Percentiles rank a stretch among this genome's conserved stretches.
phyloP scores from a whole-genome alignment of 2,329 filamentous ascomycete species.

The Anthostomella pinea region DNA sequence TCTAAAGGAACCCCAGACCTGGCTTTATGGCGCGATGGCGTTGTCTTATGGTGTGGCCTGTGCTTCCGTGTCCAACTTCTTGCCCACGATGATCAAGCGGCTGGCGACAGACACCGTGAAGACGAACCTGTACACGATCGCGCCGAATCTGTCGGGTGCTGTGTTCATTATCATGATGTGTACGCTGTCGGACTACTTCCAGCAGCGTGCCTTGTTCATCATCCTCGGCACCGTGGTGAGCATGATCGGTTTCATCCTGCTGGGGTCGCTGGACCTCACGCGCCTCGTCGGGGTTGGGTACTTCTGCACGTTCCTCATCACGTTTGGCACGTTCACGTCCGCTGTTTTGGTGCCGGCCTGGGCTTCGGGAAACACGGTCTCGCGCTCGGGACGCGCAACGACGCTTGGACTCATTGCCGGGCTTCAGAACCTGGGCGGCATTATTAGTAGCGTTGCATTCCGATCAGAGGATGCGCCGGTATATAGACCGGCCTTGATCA shows the following conservation, averaged over 20 bases:
- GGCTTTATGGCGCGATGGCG: constrained; percentile 13
- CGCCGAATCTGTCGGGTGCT: constrained; percentile 22
- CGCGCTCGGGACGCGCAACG: constrained; percentile 14
- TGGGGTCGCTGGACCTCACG: constrained; percentile 19
- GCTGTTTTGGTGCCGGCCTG: constrained; percentile 18
- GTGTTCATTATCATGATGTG: constrained; percentile 7
- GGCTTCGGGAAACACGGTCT: constrained; percentile 13
- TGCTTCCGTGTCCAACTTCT: constrained; percentile 13
- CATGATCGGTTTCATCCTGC: constrained; percentile 21
- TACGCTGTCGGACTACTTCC: constrained; percentile 15
- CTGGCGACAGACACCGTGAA: constrained; percentile 32
- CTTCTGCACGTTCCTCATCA: constrained; percentile 24
- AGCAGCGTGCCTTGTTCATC: constrained; percentile 17
- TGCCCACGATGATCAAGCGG: constrained; percentile 33
- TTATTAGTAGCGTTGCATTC: constrained; percentile 16
- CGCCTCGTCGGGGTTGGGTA: constrained; percentile 19
- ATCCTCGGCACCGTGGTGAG: constrained; percentile 14
- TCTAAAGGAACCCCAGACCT: constrained; percentile 9
- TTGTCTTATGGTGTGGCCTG: constrained; percentile 16
- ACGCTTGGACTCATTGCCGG: constrained; percentile 13
- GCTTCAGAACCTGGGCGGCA: constrained; percentile 17
- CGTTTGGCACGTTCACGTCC: constrained; percentile 22
- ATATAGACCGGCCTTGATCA: constrained; percentile 18
- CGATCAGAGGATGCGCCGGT: constrained; percentile 16
- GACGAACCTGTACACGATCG: constrained; percentile 27